These are phyloP conservation scores for Laetiporus sulphureus DNA, from an alignment of 1,284 basidiomycete species.

Conservation along the genomic window DNA sequence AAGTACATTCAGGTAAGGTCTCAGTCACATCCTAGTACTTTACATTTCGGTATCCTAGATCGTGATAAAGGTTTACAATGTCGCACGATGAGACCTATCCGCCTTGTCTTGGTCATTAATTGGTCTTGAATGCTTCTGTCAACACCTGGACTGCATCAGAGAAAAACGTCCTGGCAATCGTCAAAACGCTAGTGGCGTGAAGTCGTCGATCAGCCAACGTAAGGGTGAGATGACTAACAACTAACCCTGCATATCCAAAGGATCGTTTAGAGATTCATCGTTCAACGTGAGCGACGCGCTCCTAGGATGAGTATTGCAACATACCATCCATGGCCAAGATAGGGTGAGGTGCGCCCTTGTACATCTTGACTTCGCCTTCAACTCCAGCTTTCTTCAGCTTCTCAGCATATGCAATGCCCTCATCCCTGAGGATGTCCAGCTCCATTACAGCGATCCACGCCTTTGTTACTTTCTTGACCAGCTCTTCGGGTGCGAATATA, in stretches of 20 bases:
- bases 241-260: too few relatives aligned
- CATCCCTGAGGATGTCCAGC: slow-evolving; percentile 60
- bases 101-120: too few relatives aligned
- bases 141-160: slow-evolving; percentile 47
- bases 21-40: too few relatives aligned
- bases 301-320: slow-evolving; percentile 13
- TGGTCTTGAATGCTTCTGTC: slow-evolving; percentile 33
- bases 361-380: slow-evolving; percentile 46
- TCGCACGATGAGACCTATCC: too few relatives aligned
- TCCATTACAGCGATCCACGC: slow-evolving; percentile 63
- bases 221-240: slow-evolving; percentile 1
- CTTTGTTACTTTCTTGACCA: slow-evolving; percentile 44
- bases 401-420: slow-evolving; percentile 60
- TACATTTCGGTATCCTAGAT: too few relatives aligned
- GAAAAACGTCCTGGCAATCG: slow-evolving; percentile 45
- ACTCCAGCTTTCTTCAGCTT: slow-evolving; percentile 51
- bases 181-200: slow-evolving; percentile 32
- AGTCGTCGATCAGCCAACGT: slow-evolving; percentile 6
- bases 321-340: slow-evolving; percentile 65
- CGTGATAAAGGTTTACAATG: too few relatives aligned
- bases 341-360: slow-evolving; percentile 58
- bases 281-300: not conserved
- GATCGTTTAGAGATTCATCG: too few relatives aligned
- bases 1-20: too few relatives aligned
- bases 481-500: slow-evolving; percentile 52